Evolutionary conservation across 1,284 basidiomycete genomes (phyloP), one percentile per base, ranked within the genome.

Genomic region (Phellinidium pouzarii): DNA sequence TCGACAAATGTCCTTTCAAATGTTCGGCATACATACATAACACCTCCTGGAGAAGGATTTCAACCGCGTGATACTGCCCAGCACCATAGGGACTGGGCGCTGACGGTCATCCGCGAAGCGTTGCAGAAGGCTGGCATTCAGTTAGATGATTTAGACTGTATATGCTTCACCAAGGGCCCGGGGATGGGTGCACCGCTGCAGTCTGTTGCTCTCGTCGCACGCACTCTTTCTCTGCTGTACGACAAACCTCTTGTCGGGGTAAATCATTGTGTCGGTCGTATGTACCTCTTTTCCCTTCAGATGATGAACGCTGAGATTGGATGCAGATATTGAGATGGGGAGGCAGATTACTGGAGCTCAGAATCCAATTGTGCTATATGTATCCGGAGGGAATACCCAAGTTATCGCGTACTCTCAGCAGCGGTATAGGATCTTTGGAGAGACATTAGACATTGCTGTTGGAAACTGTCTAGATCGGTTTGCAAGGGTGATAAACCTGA

Each of bases 401-500:
- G 94, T 99, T 29, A 98, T 99, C 59, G 96, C 96, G 1, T 99
- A 99, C 68, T 96, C 93, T 17, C 87, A 92, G 60, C 92, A 98
- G 65, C 82, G 92, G 58, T 99, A 99, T 66, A 83, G 96, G 43
- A 99, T 99, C 60, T 99, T 99, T 67, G 96, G 96, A 23, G 96
- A 99, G 70, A 99, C 96, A 9, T 78, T 99, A 47, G 96, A 99
- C 65, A 99, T 99, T 56, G 96, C 96, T 8, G 94, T 99, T 23
- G 96, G 96, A 27, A 99, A 99, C 69, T 99, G 95, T 65, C 76
- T 99, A 23, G 96, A 99, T 68, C 83, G 96, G 2, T 99, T 99
- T 64, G 96, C 96, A 0, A 76, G 96, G 26, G 92, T 96, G n/a
- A 93, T 99, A 53, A 87, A 91, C 54, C 72, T 99, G 37, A 88